Evolutionary conservation across 1,284 basidiomycete species (phyloP), one percentile per base, ranked within the genome.

Genomic region (Xerocomus cyaneibrunnescens): DNA sequence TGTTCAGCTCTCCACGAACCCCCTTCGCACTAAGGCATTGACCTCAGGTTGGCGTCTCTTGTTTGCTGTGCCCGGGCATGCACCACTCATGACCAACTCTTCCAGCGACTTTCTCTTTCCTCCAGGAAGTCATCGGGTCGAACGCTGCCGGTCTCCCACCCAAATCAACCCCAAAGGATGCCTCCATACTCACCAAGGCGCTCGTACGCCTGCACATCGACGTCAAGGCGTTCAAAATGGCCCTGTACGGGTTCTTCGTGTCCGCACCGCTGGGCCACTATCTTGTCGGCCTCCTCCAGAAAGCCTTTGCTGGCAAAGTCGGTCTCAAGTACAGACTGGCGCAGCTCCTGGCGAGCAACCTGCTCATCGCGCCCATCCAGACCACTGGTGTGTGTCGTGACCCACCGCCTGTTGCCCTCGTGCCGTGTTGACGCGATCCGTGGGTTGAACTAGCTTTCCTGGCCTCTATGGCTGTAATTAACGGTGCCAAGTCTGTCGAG

Each of bases 191-290:
- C 57, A 60, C 76, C 34, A 80, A 82, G 57, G 63, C 74, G 7
- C 76, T 90, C 45, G 80, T 81, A 9, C 71, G 72, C 43, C 71
- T 76, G 16, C 84, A 84, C 61, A 67, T 92, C 40, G 76, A 88
- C 62, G 45, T 70, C 43, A 84, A 81, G 58, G 87, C 90, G 8
- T 51, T 88, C 58, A 91, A 93, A 72, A 92, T 94, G 87, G 86
- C 83, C 3, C 52, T 88, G 25, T 94, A 93, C 62, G 93, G 92
- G 57, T 85, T 89, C 73, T 77, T 88, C 57, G 77, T 94, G 48
- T 91, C 89, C n/a, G 92, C 92, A 6, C 92, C 93, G 3, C 68
- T 94, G 36, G 79, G 84, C 39, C 93, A 94, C 65, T 71, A 80
- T 66, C 81, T 94, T 55, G 79, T 89, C 32, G 83, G 84, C 45